Percentiles rank a stretch among this genome's conserved stretches.
Evolutionary conservation across 371 early-diverging fungal genomes (phyloP).

Genomic region (Apophysomyces ossiformis): DNA sequence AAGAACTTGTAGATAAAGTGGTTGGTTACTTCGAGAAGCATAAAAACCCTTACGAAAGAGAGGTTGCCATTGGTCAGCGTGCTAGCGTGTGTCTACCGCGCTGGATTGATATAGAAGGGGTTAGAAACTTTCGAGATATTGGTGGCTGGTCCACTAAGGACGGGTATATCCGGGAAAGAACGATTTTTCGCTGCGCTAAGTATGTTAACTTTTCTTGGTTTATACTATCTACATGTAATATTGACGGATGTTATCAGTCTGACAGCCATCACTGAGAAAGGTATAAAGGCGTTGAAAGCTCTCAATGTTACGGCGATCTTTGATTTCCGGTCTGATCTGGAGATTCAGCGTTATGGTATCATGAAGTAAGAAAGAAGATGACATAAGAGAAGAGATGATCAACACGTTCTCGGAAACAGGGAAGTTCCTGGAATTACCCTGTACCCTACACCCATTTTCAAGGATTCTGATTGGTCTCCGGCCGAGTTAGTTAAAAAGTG

Average conservation of each 20-base stretch:
- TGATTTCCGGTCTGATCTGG: slow-evolving; percentile 62
- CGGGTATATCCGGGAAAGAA: slow-evolving; percentile 53
- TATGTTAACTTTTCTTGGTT: slow-evolving; percentile 14
- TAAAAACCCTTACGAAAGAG: slow-evolving; percentile 50
- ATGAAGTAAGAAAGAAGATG: slow-evolving; percentile 36
- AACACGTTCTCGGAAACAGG: not conserved
- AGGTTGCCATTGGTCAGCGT: slow-evolving; percentile 34
- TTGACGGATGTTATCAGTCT: slow-evolving; percentile 62
- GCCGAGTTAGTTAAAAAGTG: slow-evolving; percentile 41
- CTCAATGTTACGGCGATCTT: slow-evolving; percentile 57
- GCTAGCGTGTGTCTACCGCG: slow-evolving; percentile 35
- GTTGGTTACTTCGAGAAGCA: slow-evolving; percentile 36
- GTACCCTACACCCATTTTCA: slow-evolving; percentile 42
- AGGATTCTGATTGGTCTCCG: slow-evolving; percentile 47
- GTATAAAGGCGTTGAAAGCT: slow-evolving; percentile 47
- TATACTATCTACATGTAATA: not conserved
- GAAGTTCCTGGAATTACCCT: slow-evolving; percentile 15
- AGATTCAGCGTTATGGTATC: slow-evolving; percentile 51
- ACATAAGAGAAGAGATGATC: too few species aligned
- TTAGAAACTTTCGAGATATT: slow-evolving; percentile 65
- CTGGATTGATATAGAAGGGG: slow-evolving; percentile 64
- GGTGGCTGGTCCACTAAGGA: slow-evolving; percentile 57
- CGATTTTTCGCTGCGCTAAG: slow-evolving; percentile 44
- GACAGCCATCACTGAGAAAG: slow-evolving; percentile 69
- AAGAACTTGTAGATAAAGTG: slow-evolving; percentile 40